Conservation (phyloP, 345 rosid genomes). For the Brassica carinata region DNA sequence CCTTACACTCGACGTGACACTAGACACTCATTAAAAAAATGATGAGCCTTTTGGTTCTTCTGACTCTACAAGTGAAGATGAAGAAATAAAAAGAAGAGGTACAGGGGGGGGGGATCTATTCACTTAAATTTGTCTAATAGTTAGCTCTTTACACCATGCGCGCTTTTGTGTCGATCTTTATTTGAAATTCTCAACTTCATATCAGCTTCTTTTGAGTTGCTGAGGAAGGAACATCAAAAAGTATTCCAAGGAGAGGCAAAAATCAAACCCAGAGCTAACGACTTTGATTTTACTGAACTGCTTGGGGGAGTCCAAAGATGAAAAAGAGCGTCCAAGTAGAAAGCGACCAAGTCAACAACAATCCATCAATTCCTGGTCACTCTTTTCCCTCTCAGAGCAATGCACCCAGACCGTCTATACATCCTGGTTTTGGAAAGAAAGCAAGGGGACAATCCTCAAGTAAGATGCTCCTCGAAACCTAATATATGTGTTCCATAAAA, state of each 20-base stretch:
- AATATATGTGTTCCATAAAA: not conserved
- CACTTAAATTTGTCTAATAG: not conserved
- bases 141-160: constrained; percentile 10
- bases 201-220: constrained; percentile 86
- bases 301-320: constrained; percentile 63
- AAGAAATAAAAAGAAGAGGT: constrained; percentile 97
- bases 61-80: constrained; percentile 74
- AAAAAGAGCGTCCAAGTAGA: constrained; percentile 46
- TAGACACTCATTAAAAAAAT: constrained; percentile 59
- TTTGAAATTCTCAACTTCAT: constrained; percentile 34
- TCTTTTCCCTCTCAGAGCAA: constrained; percentile 48
- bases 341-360: constrained; percentile 46
- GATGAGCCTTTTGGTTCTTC: constrained; percentile 97
- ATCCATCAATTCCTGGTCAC: constrained; percentile 38
- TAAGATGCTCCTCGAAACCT: constrained; percentile 47
- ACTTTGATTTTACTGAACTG: constrained; percentile 64
- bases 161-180: constrained; percentile 10
- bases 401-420: constrained; percentile 90
- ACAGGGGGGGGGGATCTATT: constrained; percentile 20
- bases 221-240: constrained; percentile 94
- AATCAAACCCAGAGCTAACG: constrained; percentile 59
- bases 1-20: constrained; percentile 68
- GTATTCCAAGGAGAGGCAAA: constrained; percentile 80
- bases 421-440: constrained; percentile 86
- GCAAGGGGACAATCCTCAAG: constrained; percentile 50